Conservation (phyloP, 106 monocot genomes). For the Dioscorea alata region DNA sequence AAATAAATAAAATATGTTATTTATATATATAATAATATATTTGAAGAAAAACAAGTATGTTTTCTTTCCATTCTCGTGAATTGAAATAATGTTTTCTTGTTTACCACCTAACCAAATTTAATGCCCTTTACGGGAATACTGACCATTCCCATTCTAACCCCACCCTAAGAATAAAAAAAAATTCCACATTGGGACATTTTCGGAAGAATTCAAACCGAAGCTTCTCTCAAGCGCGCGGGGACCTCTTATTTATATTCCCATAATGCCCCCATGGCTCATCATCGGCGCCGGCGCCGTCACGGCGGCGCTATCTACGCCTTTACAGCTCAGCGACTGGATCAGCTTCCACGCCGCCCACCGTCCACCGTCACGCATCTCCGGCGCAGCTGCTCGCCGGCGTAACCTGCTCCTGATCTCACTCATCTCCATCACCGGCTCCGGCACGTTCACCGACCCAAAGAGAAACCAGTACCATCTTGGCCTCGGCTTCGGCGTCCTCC, state of each 20-base stretch:
- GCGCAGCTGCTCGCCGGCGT: background rate
- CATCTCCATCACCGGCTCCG: constrained; percentile 9
- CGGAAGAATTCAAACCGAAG: background rate
- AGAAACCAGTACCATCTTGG: constrained; percentile 13
- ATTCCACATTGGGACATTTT: background rate
- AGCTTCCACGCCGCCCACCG: constrained; percentile 8
- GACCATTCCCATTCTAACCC: background rate
- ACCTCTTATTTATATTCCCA: background rate
- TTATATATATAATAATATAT: too few species aligned
- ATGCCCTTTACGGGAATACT: too few species aligned
- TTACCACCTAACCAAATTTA: too few species aligned
- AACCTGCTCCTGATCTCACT: constrained; percentile 1
- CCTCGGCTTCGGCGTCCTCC: background rate
- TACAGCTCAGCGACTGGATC: constrained; percentile 13
- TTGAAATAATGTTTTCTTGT: too few species aligned
- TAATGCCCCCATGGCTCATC: background rate
- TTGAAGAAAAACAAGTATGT: too few species aligned
- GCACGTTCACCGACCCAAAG: constrained; percentile 3
- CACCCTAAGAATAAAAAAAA: background rate
- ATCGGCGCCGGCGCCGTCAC: background rate
- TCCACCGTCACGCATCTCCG: background rate
- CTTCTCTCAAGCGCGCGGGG: background rate
- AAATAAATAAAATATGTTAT: too few species aligned
- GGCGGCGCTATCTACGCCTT: background rate
- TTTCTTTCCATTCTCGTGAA: too few species aligned